A percentile compares a stretch with the other conserved stretches of the same genome.
Conservation (phyloP, 176 grass and related monocot genomes). For the Chrysopogon serrulatus region DNA sequence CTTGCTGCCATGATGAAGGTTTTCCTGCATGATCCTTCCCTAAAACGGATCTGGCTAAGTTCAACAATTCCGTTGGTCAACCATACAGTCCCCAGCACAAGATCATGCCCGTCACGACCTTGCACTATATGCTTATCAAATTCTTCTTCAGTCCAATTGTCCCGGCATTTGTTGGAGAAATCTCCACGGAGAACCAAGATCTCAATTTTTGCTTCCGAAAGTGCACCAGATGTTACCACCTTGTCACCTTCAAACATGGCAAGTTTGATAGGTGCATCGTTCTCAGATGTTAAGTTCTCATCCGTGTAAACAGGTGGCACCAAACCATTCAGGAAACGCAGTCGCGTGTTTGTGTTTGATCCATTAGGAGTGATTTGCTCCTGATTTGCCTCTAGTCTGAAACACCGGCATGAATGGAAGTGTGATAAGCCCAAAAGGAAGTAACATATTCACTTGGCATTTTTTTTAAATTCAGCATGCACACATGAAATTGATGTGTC, state of each 20-base stretch:
- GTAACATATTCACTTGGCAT: background rate
- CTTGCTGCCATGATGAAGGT: slow-evolving; percentile 19
- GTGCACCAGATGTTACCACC: background rate
- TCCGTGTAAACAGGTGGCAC: slow-evolving; percentile 31
- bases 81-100: slow-evolving; percentile 6
- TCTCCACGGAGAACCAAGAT: slow-evolving; percentile 30
- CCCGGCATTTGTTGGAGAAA: background rate
- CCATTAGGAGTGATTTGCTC: background rate
- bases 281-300: background rate
- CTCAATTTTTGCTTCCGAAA: slow-evolving; percentile 1
- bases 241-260: slow-evolving; percentile 18
- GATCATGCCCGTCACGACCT: slow-evolving; percentile 23
- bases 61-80: slow-evolving; percentile 1
- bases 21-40: slow-evolving; percentile 34
- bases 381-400: background rate
- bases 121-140: slow-evolving; percentile 23
- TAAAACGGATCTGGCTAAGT: slow-evolving; percentile 5
- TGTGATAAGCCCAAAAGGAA: background rate
- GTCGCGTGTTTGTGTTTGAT: background rate
- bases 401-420: background rate
- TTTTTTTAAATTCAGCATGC: background rate
- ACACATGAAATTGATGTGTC: background rate
- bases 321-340: slow-evolving; percentile 12
- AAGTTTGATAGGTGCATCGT: slow-evolving; percentile 17
- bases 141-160: slow-evolving; percentile 31